Base-by-base conservation (phyloP, 352 stramenopile genomes). In the Albugo candida region DNA sequence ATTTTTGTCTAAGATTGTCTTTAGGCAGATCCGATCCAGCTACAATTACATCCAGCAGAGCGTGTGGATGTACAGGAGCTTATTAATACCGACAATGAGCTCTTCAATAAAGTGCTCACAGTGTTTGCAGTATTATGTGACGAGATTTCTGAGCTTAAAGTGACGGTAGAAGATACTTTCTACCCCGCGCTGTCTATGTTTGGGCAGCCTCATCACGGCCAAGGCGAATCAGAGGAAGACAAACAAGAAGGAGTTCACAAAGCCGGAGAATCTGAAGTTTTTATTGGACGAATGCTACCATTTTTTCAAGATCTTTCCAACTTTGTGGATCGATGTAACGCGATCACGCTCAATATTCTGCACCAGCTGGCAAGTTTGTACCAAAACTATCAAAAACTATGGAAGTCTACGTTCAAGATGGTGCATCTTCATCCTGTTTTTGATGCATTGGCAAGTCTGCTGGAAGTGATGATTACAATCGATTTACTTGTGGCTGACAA, bases 221-320 rank as follows among this genome's bases (percentile, higher is more conserved):
- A 31, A 31, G 8, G 24, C 24, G 24, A 31, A 8, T 10, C 8
- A 8, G 24, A 31, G 8, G 24, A 31, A 3, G 24, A 31, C 24
- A 31, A 31, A 31, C 73, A 89, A 21, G 75, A 88, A 56, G 64
- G 42, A 1, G 60, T 79, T 12, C 61, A 80, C 31, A 83, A 86
- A 47, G 62, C 55, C 21, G 82, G 80, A 5, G 74, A 91, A 14
- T 70, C 83, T 35, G 80, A 93, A 63, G 61, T 82, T 2, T 69
- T 78, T 52, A 81, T 94, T 27, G 83, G 83, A 18, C 75, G 74
- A 17, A 86, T 92, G 72, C 59, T 94, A 13, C 70, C 79, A 6
- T 89, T 92, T 45, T 92, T 92, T 47, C 79, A 92, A 55, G 81
- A 94, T 21, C 72, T 93, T 34, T 84, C 71, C 11, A 94, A 94